Conservation (phyloP, 192 early-diverging fungal species). For the Gamsiella multidivaricata region DNA sequence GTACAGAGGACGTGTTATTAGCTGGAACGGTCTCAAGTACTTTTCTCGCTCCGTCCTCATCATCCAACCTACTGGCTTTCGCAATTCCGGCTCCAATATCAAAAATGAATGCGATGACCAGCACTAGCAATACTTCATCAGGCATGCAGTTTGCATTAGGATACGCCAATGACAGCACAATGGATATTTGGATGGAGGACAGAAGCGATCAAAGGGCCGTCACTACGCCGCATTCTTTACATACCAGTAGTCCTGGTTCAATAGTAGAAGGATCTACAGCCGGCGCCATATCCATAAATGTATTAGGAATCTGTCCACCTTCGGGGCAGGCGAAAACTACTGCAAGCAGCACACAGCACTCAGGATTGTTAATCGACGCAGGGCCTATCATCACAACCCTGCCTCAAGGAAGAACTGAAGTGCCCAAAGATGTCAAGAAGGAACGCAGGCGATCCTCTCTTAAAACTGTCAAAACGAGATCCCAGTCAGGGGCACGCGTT, state of each 20-base stretch:
- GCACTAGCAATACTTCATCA: not conserved
- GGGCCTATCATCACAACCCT: not conserved
- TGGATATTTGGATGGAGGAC: not conserved
- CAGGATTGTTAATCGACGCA: not conserved
- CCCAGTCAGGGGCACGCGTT: constrained; percentile 8
- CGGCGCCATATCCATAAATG: too few species aligned
- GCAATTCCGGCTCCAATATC: not conserved
- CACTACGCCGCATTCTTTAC: not conserved
- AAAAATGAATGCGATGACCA: not conserved
- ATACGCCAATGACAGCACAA: not conserved
- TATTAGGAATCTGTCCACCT: too few species aligned
- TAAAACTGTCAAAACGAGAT: constrained; percentile 4
- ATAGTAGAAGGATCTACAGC: too few species aligned
- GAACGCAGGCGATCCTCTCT: constrained; percentile 30
- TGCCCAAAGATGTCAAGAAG: not conserved
- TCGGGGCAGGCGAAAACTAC: too few species aligned
- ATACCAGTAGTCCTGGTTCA: too few species aligned
- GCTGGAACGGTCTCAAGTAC: not conserved
- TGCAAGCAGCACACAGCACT: not conserved
- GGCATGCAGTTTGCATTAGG: not conserved
- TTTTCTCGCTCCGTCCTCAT: not conserved
- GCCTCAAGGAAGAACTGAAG: not conserved
- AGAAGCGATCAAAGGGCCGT: not conserved
- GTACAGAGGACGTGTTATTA: too few species aligned
- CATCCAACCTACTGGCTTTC: not conserved